phyloP scores from a whole-genome alignment of 495 filamentous ascomycete species.

The Hypoxylon lienhwacheense region DNA sequence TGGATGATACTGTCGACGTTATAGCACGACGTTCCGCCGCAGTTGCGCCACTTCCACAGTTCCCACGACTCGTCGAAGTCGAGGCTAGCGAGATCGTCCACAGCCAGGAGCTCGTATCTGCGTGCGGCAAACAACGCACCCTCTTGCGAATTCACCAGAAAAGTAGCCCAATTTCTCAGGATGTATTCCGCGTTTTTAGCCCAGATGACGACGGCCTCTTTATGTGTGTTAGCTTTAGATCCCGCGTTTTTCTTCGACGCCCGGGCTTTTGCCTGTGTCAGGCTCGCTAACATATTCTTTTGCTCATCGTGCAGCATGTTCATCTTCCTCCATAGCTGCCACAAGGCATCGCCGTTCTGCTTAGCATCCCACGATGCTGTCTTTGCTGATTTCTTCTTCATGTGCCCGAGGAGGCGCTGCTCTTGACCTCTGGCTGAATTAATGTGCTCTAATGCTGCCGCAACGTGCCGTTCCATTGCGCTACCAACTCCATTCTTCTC shows the following conservation, averaged over 20 bases:
- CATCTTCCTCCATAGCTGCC: no score
- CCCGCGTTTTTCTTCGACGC: no score
- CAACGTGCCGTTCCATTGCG: no score
- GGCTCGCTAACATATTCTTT: no score
- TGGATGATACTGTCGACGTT: neutral
- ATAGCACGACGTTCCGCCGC: constrained; percentile 26
- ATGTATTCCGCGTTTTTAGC: neutral
- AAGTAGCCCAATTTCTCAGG: neutral
- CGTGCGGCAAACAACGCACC: constrained; percentile 6
- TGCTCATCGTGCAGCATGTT: neutral
- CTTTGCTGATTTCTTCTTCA: no score
- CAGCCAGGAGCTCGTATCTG: neutral
- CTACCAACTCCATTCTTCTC: no score
- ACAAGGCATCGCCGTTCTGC: no score
- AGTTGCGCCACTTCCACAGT: constrained; percentile 25
- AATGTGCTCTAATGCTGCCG: no score
- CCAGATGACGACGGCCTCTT: neutral
- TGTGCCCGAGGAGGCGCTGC: no score
- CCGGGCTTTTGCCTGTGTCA: no score
- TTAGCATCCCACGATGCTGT: no score
- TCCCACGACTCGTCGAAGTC: constrained; percentile 15
- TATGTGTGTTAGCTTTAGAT: neutral
- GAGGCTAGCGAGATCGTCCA: neutral
- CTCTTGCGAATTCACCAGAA: constrained; percentile 1
- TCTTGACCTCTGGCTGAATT: no score